Percentiles rank a stretch among this genome's conserved stretches.
Evolutionary conservation across 805 yeast genomes (phyloP).

Genomic region (Wickerhamomyces pijperi): DNA sequence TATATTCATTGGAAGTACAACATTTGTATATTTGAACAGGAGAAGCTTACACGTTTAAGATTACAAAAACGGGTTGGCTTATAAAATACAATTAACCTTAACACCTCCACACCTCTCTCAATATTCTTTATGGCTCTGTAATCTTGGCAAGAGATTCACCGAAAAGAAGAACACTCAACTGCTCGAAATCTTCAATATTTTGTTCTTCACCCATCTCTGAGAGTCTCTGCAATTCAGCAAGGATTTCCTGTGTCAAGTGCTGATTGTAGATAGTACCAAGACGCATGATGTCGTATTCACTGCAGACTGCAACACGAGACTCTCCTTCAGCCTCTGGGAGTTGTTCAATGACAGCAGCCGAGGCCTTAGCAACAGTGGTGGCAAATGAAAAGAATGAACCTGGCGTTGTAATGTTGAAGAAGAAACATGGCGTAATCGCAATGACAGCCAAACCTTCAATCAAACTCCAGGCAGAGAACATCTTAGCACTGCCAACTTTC

Average conservation of each 20-base stretch:
- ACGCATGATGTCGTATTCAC: background rate
- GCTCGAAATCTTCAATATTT: background rate
- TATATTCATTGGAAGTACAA: too few species aligned
- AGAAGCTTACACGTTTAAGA: too few species aligned
- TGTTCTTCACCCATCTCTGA: background rate
- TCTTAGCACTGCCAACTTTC: constrained; percentile 4
- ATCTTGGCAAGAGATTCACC: too few species aligned
- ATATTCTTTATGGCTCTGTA: too few species aligned
- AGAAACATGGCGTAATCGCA: background rate
- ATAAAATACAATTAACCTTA: too few species aligned
- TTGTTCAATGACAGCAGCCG: background rate
- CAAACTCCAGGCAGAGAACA: constrained; percentile 6
- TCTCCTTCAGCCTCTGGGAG: background rate
- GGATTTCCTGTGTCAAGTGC: background rate
- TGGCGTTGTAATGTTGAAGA: background rate
- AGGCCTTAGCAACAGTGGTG: background rate
- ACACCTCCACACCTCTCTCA: too few species aligned
- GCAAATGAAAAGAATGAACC: background rate
- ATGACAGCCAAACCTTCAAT: constrained; percentile 3
- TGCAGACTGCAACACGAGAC: background rate
- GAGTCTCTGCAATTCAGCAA: background rate
- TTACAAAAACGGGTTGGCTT: too few species aligned
- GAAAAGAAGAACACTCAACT: background rate
- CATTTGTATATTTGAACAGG: too few species aligned
- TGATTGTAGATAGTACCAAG: background rate